Conservation (phyloP, 2,329 filamentous ascomycete genomes). For the Sphaerulina populicola region DNA sequence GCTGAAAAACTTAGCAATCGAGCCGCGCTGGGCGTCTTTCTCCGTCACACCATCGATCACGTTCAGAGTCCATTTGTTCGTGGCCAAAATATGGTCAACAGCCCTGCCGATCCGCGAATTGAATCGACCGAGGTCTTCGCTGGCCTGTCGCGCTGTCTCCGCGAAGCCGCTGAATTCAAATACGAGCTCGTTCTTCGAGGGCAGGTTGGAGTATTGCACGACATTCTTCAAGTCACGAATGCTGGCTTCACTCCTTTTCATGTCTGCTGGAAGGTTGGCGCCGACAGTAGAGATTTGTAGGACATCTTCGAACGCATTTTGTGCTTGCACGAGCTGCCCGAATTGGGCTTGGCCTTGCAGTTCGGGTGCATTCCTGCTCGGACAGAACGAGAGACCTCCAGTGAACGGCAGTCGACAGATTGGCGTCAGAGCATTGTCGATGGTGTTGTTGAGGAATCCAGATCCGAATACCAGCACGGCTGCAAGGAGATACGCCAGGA, state of each 20-base stretch:
- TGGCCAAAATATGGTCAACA: constrained; percentile 65
- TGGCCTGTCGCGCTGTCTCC: constrained; percentile 56
- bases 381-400: constrained; percentile 57
- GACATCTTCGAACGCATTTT: constrained; percentile 68
- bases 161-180: constrained; percentile 71
- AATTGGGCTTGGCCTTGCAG: constrained; percentile 51
- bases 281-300: constrained; percentile 59
- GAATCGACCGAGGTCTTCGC: constrained; percentile 62
- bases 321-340: constrained; percentile 63
- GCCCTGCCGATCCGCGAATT: constrained; percentile 67
- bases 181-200: constrained; percentile 60
- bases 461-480: constrained; percentile 52
- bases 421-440: constrained; percentile 56
- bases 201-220: constrained; percentile 61
- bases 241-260: constrained; percentile 67
- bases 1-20: constrained; percentile 37
- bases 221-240: constrained; percentile 66
- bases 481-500: constrained; percentile 55
- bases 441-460: constrained; percentile 54
- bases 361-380: constrained; percentile 15
- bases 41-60: constrained; percentile 56
- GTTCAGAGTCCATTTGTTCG: constrained; percentile 66
- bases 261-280: constrained; percentile 62
- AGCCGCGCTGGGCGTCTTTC: constrained; percentile 35
- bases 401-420: constrained; percentile 62